These are phyloP conservation scores for Parachaetomium inaequale DNA, from an alignment of 495 filamentous ascomycete species.

Conservation along the genomic window DNA sequence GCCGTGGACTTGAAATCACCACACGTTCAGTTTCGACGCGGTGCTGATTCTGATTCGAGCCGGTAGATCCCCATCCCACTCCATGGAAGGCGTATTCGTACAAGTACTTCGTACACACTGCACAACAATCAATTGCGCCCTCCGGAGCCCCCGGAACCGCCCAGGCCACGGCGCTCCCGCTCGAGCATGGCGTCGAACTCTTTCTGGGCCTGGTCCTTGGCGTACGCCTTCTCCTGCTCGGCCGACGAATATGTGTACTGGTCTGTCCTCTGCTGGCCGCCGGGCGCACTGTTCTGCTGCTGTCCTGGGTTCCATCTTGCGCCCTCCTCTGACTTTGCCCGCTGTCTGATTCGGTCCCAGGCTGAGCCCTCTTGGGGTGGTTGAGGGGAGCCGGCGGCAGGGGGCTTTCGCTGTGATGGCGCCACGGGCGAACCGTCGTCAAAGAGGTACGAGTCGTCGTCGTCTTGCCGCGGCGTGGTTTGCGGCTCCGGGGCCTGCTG, in stretches of 20 bases:
- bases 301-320: neutral
- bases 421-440: slow-evolving; percentile 43
- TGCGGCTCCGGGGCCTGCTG: neutral
- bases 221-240: slow-evolving; percentile 38
- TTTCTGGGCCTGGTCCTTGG: slow-evolving; percentile 43
- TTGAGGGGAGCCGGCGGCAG: neutral
- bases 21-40: neutral
- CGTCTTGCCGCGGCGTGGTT: slow-evolving; percentile 20
- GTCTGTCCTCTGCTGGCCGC: slow-evolving; percentile 21
- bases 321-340: slow-evolving; percentile 9
- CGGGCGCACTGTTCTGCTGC: slow-evolving; percentile 5
- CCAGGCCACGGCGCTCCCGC: slow-evolving; percentile 35
- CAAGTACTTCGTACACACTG: neutral
- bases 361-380: slow-evolving; percentile 25
- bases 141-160: slow-evolving; percentile 20
- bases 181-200: slow-evolving; percentile 47
- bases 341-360: slow-evolving; percentile 41
- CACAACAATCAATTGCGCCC: neutral
- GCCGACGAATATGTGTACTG: slow-evolving; percentile 34
- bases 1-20: neutral
- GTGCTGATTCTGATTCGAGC: neutral
- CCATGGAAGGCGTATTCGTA: neutral
- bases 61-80: no score
- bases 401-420: slow-evolving; percentile 16
- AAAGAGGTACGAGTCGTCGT: slow-evolving; percentile 36